A percentile compares a stretch with the other conserved stretches of the same genome.
Conservation (phyloP, 148 eudicot species). For the Chenopodium quinoa region DNA sequence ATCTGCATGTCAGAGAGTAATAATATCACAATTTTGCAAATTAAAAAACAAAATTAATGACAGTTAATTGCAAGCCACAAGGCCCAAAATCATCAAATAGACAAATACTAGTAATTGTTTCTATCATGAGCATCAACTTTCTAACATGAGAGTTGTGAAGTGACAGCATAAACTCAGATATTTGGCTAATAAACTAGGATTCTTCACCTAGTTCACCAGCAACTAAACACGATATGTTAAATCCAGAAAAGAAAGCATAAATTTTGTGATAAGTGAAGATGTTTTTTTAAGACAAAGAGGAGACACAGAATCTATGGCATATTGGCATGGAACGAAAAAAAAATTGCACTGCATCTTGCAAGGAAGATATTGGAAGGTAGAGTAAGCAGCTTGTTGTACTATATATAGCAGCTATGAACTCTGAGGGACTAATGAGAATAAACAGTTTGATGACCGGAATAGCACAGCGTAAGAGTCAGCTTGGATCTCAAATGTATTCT, state of each 20-base stretch:
- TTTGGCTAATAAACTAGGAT: not conserved
- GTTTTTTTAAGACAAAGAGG: not conserved
- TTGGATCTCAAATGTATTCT: not conserved
- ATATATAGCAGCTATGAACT: not conserved
- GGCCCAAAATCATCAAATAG: not conserved
- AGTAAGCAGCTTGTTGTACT: not conserved
- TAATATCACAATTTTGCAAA: slow-evolving; percentile 4
- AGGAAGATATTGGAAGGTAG: not conserved
- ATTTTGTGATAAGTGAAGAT: not conserved
- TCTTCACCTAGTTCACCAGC: not conserved
- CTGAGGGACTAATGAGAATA: not conserved
- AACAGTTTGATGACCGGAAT: not conserved
- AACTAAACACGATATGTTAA: not conserved
- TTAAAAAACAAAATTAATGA: not conserved
- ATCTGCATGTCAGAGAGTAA: slow-evolving; percentile 21
- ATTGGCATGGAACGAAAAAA: not conserved
- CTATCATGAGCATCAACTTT: not conserved
- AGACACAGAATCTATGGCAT: not conserved
- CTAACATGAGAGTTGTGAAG: not conserved
- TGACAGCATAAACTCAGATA: not conserved
- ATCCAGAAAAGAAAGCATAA: not conserved
- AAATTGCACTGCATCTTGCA: not conserved
- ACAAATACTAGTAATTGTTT: too few species aligned
- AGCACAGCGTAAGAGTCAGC: not conserved
- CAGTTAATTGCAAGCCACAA: not conserved